A percentile compares a stretch with the other conserved stretches of the same genome.
Conservation (phyloP, 345 rosid genomes). For the Boechera divaricarpa region DNA sequence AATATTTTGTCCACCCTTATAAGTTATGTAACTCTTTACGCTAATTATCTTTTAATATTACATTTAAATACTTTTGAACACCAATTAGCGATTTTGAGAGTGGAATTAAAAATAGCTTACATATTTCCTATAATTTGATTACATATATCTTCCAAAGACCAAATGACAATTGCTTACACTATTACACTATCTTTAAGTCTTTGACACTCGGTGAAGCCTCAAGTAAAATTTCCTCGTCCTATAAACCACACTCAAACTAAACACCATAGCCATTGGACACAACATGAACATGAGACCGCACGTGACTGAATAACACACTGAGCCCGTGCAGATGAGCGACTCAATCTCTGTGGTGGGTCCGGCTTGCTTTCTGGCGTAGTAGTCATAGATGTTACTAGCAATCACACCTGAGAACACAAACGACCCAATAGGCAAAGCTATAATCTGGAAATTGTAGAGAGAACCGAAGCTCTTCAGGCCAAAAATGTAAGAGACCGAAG, state of each 20-base stretch:
- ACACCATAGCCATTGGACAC: slow-evolving; percentile 58
- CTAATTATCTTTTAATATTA: neutral
- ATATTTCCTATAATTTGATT: neutral
- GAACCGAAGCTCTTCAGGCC: slow-evolving; percentile 79
- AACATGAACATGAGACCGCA: slow-evolving; percentile 64
- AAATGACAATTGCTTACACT: slow-evolving; percentile 6
- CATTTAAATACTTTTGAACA: neutral
- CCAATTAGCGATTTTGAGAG: neutral
- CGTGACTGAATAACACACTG: slow-evolving; percentile 67
- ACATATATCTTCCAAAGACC: slow-evolving; percentile 17
- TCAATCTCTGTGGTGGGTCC: slow-evolving; percentile 44
- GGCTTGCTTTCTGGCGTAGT: slow-evolving; percentile 70
- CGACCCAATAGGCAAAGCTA: slow-evolving; percentile 66
- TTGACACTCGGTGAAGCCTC: slow-evolving; percentile 58
- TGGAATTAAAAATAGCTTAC: neutral
- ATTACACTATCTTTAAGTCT: slow-evolving; percentile 43
- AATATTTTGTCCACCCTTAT: too few relatives aligned
- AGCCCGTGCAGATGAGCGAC: slow-evolving; percentile 58
- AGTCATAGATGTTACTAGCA: slow-evolving; percentile 77
- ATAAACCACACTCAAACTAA: slow-evolving; percentile 67
- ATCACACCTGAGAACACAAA: slow-evolving; percentile 75
- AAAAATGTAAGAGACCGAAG: slow-evolving; percentile 71
- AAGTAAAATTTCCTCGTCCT: slow-evolving; percentile 67
- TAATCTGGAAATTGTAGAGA: slow-evolving; percentile 67
- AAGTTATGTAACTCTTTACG: too few relatives aligned